Percentiles rank a stretch among this genome's conserved stretches.
Evolutionary conservation across 345 rosid genomes (phyloP).

Genomic region (Populus davidiana): DNA sequence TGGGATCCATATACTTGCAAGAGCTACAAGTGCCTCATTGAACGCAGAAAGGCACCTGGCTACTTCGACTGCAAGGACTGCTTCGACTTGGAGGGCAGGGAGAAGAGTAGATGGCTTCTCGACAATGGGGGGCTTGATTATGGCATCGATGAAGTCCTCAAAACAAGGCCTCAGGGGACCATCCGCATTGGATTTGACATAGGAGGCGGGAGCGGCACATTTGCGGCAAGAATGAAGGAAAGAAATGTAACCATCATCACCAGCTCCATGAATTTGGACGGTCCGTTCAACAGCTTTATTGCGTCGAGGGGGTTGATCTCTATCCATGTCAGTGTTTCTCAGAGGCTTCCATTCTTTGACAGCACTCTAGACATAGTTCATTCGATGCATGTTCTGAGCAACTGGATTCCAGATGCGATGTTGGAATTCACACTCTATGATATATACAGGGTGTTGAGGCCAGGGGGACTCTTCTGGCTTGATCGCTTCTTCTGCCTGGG

Average conservation of each 20-base stretch:
- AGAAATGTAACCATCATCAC: constrained; percentile 46
- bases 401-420: constrained; percentile 47
- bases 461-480: constrained; percentile 54
- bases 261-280: constrained; percentile 46
- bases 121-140: constrained; percentile 41
- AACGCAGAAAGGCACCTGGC: constrained; percentile 30
- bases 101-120: constrained; percentile 37
- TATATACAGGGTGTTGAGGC: constrained; percentile 48
- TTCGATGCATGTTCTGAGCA: constrained; percentile 47
- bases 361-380: constrained; percentile 54
- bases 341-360: constrained; percentile 57
- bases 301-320: constrained; percentile 49
- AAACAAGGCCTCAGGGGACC: constrained; percentile 20
- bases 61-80: constrained; percentile 48
- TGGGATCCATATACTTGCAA: constrained; percentile 57
- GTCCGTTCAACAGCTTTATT: constrained; percentile 53
- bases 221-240: constrained; percentile 62
- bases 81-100: constrained; percentile 44
- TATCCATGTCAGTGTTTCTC: constrained; percentile 41
- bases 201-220: constrained; percentile 46
- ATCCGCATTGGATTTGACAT: constrained; percentile 52
- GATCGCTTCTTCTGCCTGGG: constrained; percentile 54
- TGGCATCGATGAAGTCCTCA: constrained; percentile 41
- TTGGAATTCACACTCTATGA: constrained; percentile 49
- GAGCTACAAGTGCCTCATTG: constrained; percentile 42